These are phyloP conservation scores for Pleurotus pulmonarius DNA, from an alignment of 768 basidiomycete species.

Conservation along the genomic window DNA sequence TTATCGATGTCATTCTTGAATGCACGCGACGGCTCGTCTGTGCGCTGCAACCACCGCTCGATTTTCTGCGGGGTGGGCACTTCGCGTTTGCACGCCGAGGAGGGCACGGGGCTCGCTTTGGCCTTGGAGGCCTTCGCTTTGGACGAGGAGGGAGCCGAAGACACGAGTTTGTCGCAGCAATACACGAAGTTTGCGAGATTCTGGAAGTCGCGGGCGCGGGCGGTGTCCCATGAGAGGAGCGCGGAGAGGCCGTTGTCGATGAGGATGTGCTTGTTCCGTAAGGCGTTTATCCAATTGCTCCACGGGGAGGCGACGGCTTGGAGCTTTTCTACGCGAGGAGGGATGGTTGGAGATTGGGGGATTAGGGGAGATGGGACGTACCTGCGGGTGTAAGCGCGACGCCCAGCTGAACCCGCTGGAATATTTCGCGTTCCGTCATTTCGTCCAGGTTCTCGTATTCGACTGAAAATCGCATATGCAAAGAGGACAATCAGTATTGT, in stretches of 20 bases:
- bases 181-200: conserved; percentile 67
- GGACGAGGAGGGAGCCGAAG: conserved; percentile 14
- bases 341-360: neutral
- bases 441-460: conserved; percentile 59
- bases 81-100: conserved; percentile 16
- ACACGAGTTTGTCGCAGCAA: conserved; percentile 53
- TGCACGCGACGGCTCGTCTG: conserved; percentile 33
- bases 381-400: conserved; percentile 73
- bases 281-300: conserved; percentile 59
- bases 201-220: conserved; percentile 74
- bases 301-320: conserved; percentile 74
- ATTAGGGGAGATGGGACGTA: conserved; percentile 19
- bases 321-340: conserved; percentile 57
- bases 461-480: conserved; percentile 34
- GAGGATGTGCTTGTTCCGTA: conserved; percentile 54
- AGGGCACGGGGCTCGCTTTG: too few species aligned
- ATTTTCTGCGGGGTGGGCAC: conserved; percentile 54
- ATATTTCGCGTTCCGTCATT: conserved; percentile 70
- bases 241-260: conserved; percentile 58
- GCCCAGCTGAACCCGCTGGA: conserved; percentile 80
- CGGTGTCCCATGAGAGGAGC: conserved; percentile 59
- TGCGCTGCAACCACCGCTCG: conserved; percentile 45
- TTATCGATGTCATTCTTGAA: conserved; percentile 57
- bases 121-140: too few species aligned
- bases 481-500: too few species aligned